Base-by-base conservation (phyloP, 768 basidiomycete genomes). In the Phlebiopsis gigantea region DNA sequence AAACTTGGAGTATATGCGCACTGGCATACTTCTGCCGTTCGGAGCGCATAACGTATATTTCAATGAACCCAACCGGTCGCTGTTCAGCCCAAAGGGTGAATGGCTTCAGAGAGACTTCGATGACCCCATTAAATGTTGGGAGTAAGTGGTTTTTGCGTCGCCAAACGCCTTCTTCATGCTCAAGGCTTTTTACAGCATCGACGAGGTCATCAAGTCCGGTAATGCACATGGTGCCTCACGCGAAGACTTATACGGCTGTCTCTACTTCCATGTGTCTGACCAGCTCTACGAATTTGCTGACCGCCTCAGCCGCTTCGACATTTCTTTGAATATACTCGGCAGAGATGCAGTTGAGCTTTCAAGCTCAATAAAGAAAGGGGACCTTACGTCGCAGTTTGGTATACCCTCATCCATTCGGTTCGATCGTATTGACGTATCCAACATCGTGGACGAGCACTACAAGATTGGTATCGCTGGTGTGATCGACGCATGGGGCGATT, bases 231-330 rank as follows among this genome's bases (percentile, higher is more conserved):
- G 78, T 2, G 71, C 73, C 6, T 66, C 65, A 5, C 56, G 64
- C 0, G 78, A 75, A 51, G 79, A 81, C 61, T 69, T 79, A 29
- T 78, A 75, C 54, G 80, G 80, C 4, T 80, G 78, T 49, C 73
- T 80, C 30, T 79, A 78, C 62, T 79, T 80, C 55, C 73, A 72
- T 57, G 54, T 80, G 25, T 68, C 71, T 4, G 68, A 75, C 14
- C 68, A 79, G 58, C 67, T 81, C 14, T 64, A 65, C n/a, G 61
- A 62, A 0, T 78, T 81, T 62, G 61, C 70, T 0, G 42, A 62
- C 19, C 72, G 74, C 2, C 59, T 79, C 29, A 68, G 67, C 17
- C 66, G 62, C 21, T 68, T 72, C 44, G 59, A 61, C 15, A 65
- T 78, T 30, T 59, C 68, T 0, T 70, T 81, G 47, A 65, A 61